Conservation (phyloP, 148 eudicot species). For the Oxyria digyna region DNA sequence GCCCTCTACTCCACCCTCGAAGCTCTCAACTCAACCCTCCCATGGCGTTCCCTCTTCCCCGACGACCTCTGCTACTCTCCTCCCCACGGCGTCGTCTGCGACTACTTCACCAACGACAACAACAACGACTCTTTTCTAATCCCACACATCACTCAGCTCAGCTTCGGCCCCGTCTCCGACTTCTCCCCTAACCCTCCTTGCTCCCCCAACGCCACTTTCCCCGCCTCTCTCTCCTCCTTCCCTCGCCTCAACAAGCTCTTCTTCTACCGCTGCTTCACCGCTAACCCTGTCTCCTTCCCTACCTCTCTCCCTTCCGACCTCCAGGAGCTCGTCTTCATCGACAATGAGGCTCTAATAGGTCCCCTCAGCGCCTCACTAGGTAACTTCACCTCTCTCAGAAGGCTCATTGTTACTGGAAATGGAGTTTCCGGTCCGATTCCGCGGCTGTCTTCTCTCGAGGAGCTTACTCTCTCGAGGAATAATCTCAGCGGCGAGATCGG, state of each 20-base stretch:
- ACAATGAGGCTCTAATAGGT: conserved; percentile 50
- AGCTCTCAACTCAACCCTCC: conserved; percentile 44
- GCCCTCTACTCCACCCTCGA: conserved; percentile 52
- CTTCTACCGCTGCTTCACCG: conserved; percentile 68
- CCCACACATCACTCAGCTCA: conserved; percentile 45
- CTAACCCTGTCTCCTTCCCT: conserved; percentile 21
- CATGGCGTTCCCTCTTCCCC: conserved; percentile 58
- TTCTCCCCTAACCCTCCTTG: conserved; percentile 64
- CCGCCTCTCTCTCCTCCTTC: conserved; percentile 24
- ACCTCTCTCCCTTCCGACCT: conserved; percentile 21
- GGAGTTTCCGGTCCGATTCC: conserved; percentile 49
- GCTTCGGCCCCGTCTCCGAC: conserved; percentile 63
- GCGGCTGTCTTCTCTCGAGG: conserved; percentile 26
- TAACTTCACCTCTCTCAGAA: conserved; percentile 24
- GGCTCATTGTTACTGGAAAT: conserved; percentile 56
- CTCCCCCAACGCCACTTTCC: conserved; percentile 27
- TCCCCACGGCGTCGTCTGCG: conserved; percentile 83
- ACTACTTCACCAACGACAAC: conserved; percentile 18
- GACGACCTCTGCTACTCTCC: conserved; percentile 69
- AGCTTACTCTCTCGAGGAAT: conserved; percentile 53
- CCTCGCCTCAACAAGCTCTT: conserved; percentile 51
- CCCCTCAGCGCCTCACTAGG: conserved; percentile 22
- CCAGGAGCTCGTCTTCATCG: conserved; percentile 62
- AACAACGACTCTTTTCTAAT: conserved; percentile 6
- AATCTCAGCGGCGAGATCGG: conserved; percentile 24